Base-by-base conservation (phyloP, 177 flowering plant genomes). In the Tripterygium wilfordii region DNA sequence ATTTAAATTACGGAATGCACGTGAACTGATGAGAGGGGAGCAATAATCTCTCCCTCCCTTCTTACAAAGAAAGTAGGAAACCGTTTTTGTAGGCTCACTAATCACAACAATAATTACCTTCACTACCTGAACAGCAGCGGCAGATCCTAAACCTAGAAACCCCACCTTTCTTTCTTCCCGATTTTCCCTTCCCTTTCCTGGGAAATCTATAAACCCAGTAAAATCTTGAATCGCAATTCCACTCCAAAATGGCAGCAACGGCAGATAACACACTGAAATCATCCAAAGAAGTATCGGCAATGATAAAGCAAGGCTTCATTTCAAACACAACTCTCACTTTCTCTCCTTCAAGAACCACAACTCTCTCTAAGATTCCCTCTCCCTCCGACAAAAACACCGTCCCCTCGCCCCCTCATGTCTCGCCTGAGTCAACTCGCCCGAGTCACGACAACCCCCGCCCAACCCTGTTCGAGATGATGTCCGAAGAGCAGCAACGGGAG, bases 271-370 rank as follows among this genome's bases (percentile, higher is more conserved):
- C n/a, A n/a, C n/a, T n/a, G n/a, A n/a, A n/a, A n/a, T n/a, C n/a
- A 22, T 64, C 81, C 22, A 72, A 64, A 62, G 75, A 80, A 36
- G 85, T 89, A 28, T 80, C 97, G 26, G 36, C 85, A 9, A 86
- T 89, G 95, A 76, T 89, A 16, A 86, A 69, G 42, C 97, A 89
- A 38, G 97, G 97, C 8, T 89, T 89, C 74, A 64, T 89, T 25
- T 64, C 89, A 1, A 74, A 80, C 65, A 72, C 73, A 29, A 47
- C 84, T 1, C 51, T 81, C 62, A 61, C 84, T 14, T 64, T 61
- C 51, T 75, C 82, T 20, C 75, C 82, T 5, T 62, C 76, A 10
- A 57, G 66, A 55, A 36, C 57, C 22, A 23, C 16, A 22, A 30
- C 55, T 19, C 35, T 50, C 25, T 51, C 70, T n/a, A 61, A 60